phyloP scores from a whole-genome alignment of 108 stramenopile species.

The Cyclostephanos tholiformis region DNA sequence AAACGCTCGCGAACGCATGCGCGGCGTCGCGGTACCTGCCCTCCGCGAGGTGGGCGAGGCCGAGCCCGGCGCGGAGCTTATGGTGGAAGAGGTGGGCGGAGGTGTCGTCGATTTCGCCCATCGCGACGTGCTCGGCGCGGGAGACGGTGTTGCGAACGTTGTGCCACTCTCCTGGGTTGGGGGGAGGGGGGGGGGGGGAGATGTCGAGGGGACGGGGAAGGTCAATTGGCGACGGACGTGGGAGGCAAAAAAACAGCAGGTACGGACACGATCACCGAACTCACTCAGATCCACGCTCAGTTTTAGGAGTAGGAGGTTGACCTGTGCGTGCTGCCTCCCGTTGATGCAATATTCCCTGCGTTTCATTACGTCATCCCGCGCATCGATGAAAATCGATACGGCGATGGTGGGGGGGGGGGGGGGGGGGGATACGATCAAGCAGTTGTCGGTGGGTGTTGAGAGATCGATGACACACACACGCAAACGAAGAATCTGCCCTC shows the following conservation, averaged over 20 bases:
- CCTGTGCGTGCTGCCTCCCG: conserved; percentile 58
- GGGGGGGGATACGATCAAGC: background rate
- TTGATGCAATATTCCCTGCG: conserved; percentile 68
- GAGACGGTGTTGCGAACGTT: conserved; percentile 1
- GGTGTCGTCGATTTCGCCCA: conserved; percentile 21
- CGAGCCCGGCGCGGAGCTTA: conserved; percentile 48
- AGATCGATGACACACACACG: too few species aligned
- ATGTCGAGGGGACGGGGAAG: conserved; percentile 6
- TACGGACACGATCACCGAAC: background rate
- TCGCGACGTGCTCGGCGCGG: conserved; percentile 15
- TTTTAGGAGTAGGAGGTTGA: conserved; percentile 61
- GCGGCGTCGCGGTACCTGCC: conserved; percentile 47
- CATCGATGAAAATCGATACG: too few species aligned
- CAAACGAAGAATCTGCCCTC: too few species aligned
- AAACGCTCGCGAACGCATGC: conserved; percentile 31
- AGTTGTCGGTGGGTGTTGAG: background rate
- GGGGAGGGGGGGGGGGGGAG: conserved; percentile 8
- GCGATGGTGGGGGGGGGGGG: too few species aligned
- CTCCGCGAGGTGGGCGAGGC: conserved; percentile 46
- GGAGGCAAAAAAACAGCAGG: conserved; percentile 28
- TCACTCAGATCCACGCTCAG: conserved; percentile 56
- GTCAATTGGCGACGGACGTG: conserved; percentile 25
- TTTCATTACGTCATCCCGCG: background rate
- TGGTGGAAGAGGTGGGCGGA: conserved; percentile 35
- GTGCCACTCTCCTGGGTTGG: conserved; percentile 10